Percentiles rank a stretch among this genome's conserved stretches.
Evolutionary conservation across 768 basidiomycete genomes (phyloP).

Genomic region (Dentipellis sp.): DNA sequence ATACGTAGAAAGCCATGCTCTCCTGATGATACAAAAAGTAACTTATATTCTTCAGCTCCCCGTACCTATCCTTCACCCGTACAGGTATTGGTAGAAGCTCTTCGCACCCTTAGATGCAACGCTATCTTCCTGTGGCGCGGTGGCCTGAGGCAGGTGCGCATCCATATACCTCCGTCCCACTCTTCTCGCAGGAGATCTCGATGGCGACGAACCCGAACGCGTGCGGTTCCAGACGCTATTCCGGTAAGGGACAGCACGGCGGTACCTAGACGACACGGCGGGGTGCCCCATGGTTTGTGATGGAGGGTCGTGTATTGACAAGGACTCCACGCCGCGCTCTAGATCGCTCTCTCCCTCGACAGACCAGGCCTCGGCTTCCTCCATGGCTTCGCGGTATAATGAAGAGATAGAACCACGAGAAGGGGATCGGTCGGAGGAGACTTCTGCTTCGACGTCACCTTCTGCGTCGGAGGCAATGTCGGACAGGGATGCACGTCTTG

Average conservation of each 20-base stretch:
- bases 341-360: conserved; percentile 4
- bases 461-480: conserved; percentile 24
- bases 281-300: conserved; percentile 18
- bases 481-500: conserved; percentile 8
- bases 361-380: conserved; percentile 21
- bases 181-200: conserved; percentile 41
- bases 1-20: background rate
- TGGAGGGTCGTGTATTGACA: conserved; percentile 18
- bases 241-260: conserved; percentile 18
- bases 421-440: background rate
- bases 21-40: no score
- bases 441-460: conserved; percentile 15
- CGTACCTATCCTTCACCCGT: background rate
- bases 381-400: conserved; percentile 9
- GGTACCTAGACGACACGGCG: conserved; percentile 11
- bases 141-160: background rate
- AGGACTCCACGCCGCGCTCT: conserved; percentile 15
- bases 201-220: conserved; percentile 42
- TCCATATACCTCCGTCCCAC: conserved; percentile 17
- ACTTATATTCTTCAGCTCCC: no score
- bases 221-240: conserved; percentile 23
- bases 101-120: background rate
- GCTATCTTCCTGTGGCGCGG: no score
- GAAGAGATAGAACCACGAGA: conserved; percentile 3
- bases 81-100: background rate